Evolutionary conservation across 352 stramenopile species (phyloP), one percentile per base, ranked within the genome.

Genomic region (Globisporangium heterothallicum): DNA sequence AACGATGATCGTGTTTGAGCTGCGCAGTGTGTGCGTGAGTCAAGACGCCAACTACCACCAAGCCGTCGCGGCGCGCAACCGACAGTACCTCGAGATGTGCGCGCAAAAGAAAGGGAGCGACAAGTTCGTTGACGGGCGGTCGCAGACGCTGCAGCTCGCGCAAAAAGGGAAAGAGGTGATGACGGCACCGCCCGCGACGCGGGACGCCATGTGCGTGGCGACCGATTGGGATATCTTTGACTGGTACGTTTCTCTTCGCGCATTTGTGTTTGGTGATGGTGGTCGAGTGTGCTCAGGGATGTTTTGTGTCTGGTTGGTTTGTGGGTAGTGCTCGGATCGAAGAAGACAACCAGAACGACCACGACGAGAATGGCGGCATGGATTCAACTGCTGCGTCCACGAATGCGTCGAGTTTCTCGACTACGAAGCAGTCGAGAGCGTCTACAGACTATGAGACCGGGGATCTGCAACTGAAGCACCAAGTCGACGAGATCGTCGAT

Each of bases 171-270:
- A 93, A 35, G 76, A 88, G 38, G 84, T 94, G 9, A 88, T 91
- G 83, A 86, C 81, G 9, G 72, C 74, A 2, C 84, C 86, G 0
- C 79, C 83, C 2, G 72, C 78, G n/a, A 93, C 83, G 29, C 67
- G 73, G 19, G 78, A 91, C 62, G 78, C 66, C 25, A 74, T 83
- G 9, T 86, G 75, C 53, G 69, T 76, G 35, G 82, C 82, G 2
- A 94, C 84, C 1, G 70, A 88, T 49, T 96, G 84, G 84, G 86
- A 94, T 56, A 95, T 96, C 49, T 92, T 81, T 40, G 86, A 96
- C 59, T 85, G 70, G 53, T 71, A 47, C 46, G 62, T 42, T 8
- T 22, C 14, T 42, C 34, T 21, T n/a, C n/a, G n/a, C n/a, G n/a
- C n/a, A n/a, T n/a, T n/a, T n/a, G n/a, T n/a, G n/a, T n/a, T n/a